Evolutionary conservation across 345 rosid genomes (phyloP).

Genomic region (Toxicodendron radicans): DNA sequence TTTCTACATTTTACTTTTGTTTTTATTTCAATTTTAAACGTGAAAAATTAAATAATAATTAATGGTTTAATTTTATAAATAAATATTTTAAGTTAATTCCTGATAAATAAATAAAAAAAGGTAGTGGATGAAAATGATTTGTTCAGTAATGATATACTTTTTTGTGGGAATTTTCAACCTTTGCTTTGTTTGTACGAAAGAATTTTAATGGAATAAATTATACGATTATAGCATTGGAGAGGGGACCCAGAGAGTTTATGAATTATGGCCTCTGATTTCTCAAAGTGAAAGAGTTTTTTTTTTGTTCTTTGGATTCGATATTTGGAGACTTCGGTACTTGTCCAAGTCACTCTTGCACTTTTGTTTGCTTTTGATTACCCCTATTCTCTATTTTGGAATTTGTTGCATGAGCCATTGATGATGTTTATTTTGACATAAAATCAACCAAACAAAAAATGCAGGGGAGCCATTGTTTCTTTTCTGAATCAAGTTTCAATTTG

Average conservation of each 20-base stretch:
- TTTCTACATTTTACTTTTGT: too few relatives aligned
- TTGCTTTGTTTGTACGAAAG: slow-evolving; percentile 35
- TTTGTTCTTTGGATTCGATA: slow-evolving; percentile 33
- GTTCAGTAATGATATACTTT: not conserved
- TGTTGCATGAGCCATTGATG: not conserved
- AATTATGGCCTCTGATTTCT: too few relatives aligned
- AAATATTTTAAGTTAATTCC: too few relatives aligned
- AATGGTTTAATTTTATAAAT: too few relatives aligned
- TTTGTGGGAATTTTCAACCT: slow-evolving; percentile 24
- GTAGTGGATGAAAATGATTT: slow-evolving; percentile 18
- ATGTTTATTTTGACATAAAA: too few relatives aligned
- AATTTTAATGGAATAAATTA: slow-evolving; percentile 15
- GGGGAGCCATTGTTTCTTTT: not conserved
- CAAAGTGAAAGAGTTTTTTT: not conserved
- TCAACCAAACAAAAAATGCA: not conserved
- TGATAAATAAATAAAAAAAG: not conserved
- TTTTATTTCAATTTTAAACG: not conserved
- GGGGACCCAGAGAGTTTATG: too few relatives aligned
- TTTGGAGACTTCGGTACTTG: slow-evolving; percentile 20
- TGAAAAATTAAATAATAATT: not conserved
- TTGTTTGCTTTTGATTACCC: not conserved
- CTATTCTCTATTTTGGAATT: not conserved
- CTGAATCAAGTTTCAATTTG: not conserved
- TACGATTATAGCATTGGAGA: too few relatives aligned
- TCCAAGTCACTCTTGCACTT: slow-evolving; percentile 17